phyloP scores from a whole-genome alignment of 768 basidiomycete genomes.

The Leccinellum rugosiceps region DNA sequence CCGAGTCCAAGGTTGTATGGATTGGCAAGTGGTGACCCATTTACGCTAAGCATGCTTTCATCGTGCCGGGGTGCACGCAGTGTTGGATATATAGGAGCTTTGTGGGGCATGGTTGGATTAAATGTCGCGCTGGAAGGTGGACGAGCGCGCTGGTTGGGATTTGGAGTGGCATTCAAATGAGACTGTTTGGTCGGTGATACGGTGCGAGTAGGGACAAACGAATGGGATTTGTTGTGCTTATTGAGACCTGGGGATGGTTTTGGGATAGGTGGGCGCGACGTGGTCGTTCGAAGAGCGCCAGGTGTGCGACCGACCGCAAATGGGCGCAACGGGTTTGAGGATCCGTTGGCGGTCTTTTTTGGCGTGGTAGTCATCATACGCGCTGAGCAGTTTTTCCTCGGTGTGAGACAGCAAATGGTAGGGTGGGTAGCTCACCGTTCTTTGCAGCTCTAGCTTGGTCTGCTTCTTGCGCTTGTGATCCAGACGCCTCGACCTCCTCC shows the following conservation, averaged over 20 bases:
- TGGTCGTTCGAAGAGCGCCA: slow-evolving; percentile 30
- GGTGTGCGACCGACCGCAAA: slow-evolving; percentile 43
- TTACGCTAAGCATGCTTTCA: slow-evolving; percentile 77
- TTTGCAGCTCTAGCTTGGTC: slow-evolving; percentile 46
- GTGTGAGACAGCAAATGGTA: neutral
- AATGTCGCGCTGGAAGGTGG: slow-evolving; percentile 65
- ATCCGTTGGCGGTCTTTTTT: slow-evolving; percentile 44
- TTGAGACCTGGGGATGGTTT: slow-evolving; percentile 36
- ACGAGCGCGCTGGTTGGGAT: slow-evolving; percentile 29
- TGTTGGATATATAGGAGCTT: slow-evolving; percentile 39
- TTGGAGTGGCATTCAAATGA: slow-evolving; percentile 5
- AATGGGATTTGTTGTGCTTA: slow-evolving; percentile 28
- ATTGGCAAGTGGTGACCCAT: slow-evolving; percentile 80
- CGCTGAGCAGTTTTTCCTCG: slow-evolving; percentile 30
- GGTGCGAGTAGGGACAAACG: slow-evolving; percentile 35
- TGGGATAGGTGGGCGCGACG: slow-evolving; percentile 26
- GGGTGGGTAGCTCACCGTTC: slow-evolving; percentile 41
- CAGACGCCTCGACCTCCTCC: slow-evolving; percentile 49
- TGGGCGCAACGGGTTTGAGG: slow-evolving; percentile 45
- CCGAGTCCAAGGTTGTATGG: slow-evolving; percentile 66
- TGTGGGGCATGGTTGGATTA: slow-evolving; percentile 57
- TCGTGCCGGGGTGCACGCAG: slow-evolving; percentile 68
- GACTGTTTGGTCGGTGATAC: slow-evolving; percentile 51
- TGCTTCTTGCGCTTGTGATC: slow-evolving; percentile 18
- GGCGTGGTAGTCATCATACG: slow-evolving; percentile 48